A percentile compares a stretch with the other conserved stretches of the same genome.
Conservation (phyloP, 306 rosid genomes). For the Inga leiocalycina region DNA sequence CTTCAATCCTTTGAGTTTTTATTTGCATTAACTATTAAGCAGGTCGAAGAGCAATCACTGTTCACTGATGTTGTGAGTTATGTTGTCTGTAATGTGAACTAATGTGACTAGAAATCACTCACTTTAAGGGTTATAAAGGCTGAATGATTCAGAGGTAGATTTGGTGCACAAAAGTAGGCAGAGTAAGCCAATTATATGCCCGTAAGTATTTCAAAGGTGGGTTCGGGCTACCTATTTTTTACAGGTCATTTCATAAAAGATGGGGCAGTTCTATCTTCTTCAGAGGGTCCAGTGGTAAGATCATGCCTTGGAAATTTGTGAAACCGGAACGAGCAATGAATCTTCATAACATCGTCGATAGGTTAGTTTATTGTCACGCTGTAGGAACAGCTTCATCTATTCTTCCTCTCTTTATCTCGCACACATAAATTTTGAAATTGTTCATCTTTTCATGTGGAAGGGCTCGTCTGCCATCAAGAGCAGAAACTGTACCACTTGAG, state of each 20-base stretch:
- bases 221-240: not conserved
- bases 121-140: no score
- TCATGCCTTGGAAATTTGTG: not conserved
- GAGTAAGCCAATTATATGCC: no score
- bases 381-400: not conserved
- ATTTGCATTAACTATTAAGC: not conserved
- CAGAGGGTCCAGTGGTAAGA: not conserved
- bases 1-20: not conserved
- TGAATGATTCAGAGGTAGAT: no score
- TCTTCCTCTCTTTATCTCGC: not conserved
- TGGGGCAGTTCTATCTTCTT: not conserved
- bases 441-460: slow-evolving; percentile 45
- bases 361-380: not conserved
- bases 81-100: not conserved
- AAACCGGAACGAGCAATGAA: not conserved
- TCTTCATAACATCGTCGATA: slow-evolving; percentile 3
- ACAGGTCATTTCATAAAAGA: not conserved
- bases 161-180: no score
- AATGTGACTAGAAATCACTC: not conserved
- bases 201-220: not conserved
- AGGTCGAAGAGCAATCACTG: not conserved
- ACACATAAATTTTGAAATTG: not conserved
- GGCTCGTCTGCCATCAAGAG: slow-evolving; percentile 60
- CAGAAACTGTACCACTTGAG: slow-evolving; percentile 58
- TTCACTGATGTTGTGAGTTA: not conserved